These are phyloP conservation scores for Russula griseocarnosa DNA, from an alignment of 768 basidiomycete species.

Conservation along the genomic window DNA sequence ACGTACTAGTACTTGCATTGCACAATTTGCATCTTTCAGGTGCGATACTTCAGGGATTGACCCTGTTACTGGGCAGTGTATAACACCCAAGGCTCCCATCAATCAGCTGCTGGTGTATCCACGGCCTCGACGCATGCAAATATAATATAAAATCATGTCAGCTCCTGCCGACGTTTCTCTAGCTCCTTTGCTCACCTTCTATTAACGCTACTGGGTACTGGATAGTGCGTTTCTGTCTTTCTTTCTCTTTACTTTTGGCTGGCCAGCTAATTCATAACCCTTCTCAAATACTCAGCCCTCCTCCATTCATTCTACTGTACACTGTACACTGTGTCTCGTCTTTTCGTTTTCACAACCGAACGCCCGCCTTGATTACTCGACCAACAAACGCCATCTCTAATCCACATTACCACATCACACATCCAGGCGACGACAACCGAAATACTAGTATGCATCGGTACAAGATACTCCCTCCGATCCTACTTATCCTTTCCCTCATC, in stretches of 20 bases:
- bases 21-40: too few relatives aligned
- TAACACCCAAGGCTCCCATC: background rate
- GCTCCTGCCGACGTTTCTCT: background rate
- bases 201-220: conserved; percentile 9
- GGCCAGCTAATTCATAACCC: background rate
- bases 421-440: too few relatives aligned
- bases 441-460: too few relatives aligned
- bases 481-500: background rate
- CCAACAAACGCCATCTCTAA: background rate
- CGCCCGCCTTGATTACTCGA: background rate
- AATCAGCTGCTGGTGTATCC: background rate
- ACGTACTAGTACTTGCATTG: too few relatives aligned
- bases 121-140: background rate
- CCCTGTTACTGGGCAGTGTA: too few relatives aligned
- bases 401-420: too few relatives aligned
- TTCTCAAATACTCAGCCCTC: background rate
- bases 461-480: too few relatives aligned
- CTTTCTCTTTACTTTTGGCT: background rate
- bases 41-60: too few relatives aligned
- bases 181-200: conserved; percentile 3
- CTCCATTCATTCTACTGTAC: background rate
- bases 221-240: conserved; percentile 3
- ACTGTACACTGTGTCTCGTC: too few relatives aligned
- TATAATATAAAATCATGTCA: conserved; percentile 1
- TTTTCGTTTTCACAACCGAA: background rate